Conservation (phyloP, 2,329 filamentous ascomycete genomes). For the Alternaria ethzedia region DNA sequence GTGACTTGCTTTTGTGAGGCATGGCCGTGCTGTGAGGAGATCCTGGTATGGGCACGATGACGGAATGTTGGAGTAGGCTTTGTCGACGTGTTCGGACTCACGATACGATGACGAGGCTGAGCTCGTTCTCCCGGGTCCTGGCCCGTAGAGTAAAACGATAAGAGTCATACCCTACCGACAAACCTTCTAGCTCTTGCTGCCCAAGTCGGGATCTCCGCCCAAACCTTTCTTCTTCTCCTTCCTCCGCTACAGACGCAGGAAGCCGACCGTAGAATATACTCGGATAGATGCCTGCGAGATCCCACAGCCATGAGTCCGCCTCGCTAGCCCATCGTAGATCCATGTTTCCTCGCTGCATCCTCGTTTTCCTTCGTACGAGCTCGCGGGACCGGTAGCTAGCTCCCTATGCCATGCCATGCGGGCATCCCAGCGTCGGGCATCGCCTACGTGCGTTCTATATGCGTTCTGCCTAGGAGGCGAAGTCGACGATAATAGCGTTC, state of each 20-base stretch:
- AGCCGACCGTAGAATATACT: not conserved
- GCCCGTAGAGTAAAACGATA: not conserved
- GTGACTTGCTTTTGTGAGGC: not conserved
- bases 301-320: not conserved
- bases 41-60: not conserved
- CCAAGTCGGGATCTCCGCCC: not conserved
- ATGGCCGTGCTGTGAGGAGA: not conserved
- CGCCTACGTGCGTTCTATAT: not conserved
- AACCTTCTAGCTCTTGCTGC: not conserved
- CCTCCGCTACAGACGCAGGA: not conserved
- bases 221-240: not conserved
- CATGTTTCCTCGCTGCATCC: not conserved
- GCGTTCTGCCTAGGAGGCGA: not conserved
- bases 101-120: not conserved
- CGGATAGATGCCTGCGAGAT: not conserved
- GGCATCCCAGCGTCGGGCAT: not conserved
- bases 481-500: conserved; percentile 1
- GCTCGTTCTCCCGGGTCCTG: not conserved
- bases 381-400: not conserved
- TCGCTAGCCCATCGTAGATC: not conserved
- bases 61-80: not conserved
- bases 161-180: not conserved
- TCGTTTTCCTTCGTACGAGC: not conserved
- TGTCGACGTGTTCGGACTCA: not conserved
- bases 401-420: not conserved